These are phyloP conservation scores for Tritrichomonas foetus DNA, from an alignment of 208 protist species.

Conservation along the genomic window DNA sequence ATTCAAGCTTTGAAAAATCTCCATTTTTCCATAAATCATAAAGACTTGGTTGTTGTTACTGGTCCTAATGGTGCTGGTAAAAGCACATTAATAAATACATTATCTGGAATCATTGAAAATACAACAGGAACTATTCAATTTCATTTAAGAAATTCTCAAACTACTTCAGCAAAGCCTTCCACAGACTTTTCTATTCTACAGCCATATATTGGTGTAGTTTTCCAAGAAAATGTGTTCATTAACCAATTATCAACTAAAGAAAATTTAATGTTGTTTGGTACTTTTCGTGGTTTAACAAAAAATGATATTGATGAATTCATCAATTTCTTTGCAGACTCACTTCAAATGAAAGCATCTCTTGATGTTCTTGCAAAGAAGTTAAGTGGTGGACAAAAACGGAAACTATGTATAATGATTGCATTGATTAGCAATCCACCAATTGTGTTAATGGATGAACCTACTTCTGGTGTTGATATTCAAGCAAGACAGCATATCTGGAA, in stretches of 20 bases:
- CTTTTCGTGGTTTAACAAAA: not conserved
- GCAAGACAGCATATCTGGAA: not conserved
- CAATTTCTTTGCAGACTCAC: not conserved
- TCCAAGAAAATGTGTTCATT: not conserved
- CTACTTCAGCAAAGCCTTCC: not conserved
- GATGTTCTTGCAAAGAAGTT: not conserved
- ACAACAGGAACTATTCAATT: not conserved
- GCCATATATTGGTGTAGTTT: not conserved
- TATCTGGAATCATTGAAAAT: not conserved
- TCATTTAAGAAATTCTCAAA: not conserved
- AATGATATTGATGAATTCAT: not conserved
- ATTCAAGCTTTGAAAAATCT: too few species aligned
- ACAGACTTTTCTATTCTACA: not conserved
- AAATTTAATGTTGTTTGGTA: not conserved
- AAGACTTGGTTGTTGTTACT: too few species aligned
- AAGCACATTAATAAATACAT: too few species aligned
- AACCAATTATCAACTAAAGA: not conserved
- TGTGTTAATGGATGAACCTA: not conserved
- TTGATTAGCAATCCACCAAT: not conserved
- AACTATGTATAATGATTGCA: not conserved
- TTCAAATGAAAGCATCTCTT: not conserved
- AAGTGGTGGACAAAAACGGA: not conserved
- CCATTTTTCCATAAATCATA: too few species aligned
- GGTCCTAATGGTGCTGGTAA: too few species aligned
- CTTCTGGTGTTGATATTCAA: not conserved